A percentile compares a stretch with the other conserved stretches of the same genome.
Evolutionary conservation across 2,329 filamentous ascomycete species (phyloP).

Genomic region (Colletotrichum neosansevieriae): DNA sequence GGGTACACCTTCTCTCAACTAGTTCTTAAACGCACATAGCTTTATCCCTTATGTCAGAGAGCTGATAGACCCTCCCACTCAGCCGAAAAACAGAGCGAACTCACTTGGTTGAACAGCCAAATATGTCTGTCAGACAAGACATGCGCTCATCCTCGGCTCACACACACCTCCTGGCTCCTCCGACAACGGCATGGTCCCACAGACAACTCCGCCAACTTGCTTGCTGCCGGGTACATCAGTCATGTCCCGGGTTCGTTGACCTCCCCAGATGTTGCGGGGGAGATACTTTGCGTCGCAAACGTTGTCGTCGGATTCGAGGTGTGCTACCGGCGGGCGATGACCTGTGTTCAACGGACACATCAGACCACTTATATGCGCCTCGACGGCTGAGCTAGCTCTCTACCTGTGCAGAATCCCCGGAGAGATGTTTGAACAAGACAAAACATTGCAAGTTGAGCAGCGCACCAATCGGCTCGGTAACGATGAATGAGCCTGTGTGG

Average conservation of each 20-base stretch:
- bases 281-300: background rate
- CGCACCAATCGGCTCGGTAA: constrained; percentile 4
- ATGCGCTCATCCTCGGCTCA: constrained; percentile 13
- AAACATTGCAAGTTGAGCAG: background rate
- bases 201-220: constrained; percentile 25
- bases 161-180: constrained; percentile 22
- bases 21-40: background rate
- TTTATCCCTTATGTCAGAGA: background rate
- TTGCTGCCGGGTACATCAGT: constrained; percentile 33
- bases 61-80: background rate
- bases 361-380: constrained; percentile 28
- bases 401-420: constrained; percentile 14
- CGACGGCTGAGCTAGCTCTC: constrained; percentile 13
- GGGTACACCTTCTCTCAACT: background rate
- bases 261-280: constrained; percentile 37
- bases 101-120: background rate
- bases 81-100: background rate
- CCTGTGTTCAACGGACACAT: background rate
- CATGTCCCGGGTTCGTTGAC: constrained; percentile 27
- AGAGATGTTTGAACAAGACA: background rate
- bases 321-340: background rate
- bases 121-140: background rate
- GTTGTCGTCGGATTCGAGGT: constrained; percentile 12
- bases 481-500: background rate
- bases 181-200: constrained; percentile 35